phyloP scores from a whole-genome alignment of 441 rosid species.

The Macaranga tanarius region DNA sequence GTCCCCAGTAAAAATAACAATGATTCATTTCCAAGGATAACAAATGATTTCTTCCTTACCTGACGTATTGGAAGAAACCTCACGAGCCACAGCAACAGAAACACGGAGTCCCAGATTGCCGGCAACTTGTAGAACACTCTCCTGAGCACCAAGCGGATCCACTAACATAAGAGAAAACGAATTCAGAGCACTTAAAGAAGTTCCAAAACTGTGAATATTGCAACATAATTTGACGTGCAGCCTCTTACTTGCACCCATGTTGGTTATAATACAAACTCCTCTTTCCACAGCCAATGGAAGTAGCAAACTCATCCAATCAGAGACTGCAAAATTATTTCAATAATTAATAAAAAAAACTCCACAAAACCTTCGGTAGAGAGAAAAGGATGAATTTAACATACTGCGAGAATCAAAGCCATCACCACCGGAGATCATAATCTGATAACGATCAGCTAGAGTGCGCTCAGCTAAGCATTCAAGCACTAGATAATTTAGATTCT shows the following conservation, averaged over 20 bases:
- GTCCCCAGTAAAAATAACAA: not conserved
- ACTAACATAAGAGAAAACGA: not conserved
- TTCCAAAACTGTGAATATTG: not conserved
- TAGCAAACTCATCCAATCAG: constrained; percentile 79
- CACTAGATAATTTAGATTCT: constrained; percentile 69
- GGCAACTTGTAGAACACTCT: constrained; percentile 20
- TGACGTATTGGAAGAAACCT: constrained; percentile 39
- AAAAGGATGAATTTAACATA: constrained; percentile 27
- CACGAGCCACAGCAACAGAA: constrained; percentile 76
- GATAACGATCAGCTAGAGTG: constrained; percentile 83
- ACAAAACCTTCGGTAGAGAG: not conserved
- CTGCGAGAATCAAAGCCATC: constrained; percentile 76
- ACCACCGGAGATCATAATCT: constrained; percentile 55
- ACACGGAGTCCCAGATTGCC: constrained; percentile 24
- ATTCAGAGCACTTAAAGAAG: not conserved
- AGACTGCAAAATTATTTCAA: constrained; percentile 36
- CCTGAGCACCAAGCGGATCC: constrained; percentile 26
- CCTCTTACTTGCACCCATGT: constrained; percentile 90
- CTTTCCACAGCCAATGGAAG: constrained; percentile 72
- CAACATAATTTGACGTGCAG: not conserved
- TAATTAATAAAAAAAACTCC: not conserved
- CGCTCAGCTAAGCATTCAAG: constrained; percentile 96
- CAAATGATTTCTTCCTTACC: constrained; percentile 42
- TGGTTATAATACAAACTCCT: constrained; percentile 75
- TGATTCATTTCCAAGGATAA: not conserved